Conservation (phyloP, 345 rosid species). For the Citrus trifoliata region DNA sequence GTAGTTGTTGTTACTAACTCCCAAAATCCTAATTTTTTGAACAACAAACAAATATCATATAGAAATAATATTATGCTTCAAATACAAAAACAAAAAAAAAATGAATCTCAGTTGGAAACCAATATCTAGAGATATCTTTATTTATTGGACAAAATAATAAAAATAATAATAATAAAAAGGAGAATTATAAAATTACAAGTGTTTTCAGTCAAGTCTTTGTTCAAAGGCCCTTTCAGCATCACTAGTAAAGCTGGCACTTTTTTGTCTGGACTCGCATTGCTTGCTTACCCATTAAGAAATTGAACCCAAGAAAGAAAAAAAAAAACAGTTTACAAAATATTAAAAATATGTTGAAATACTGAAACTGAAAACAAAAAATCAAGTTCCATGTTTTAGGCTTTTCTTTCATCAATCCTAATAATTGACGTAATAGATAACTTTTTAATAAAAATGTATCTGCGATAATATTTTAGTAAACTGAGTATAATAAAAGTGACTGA, state of each 20-base stretch:
- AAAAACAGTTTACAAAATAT: too few relatives aligned
- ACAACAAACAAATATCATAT: neutral
- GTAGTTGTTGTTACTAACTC: neutral
- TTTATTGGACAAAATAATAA: neutral
- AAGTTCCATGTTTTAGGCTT: too few relatives aligned
- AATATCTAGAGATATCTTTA: neutral
- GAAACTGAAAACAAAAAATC: neutral
- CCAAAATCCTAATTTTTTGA: neutral
- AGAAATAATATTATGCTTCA: neutral
- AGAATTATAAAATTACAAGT: neutral
- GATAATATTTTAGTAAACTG: too few relatives aligned
- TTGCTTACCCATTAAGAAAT: neutral
- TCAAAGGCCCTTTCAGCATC: neutral
- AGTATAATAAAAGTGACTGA: too few relatives aligned
- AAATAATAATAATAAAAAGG: neutral
- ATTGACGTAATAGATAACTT: too few relatives aligned
- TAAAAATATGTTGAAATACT: too few relatives aligned
- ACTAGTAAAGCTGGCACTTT: neutral
- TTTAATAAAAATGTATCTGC: too few relatives aligned
- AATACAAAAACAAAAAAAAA: too few relatives aligned
- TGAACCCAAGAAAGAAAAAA: too few relatives aligned
- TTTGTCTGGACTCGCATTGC: neutral
- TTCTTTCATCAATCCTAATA: too few relatives aligned
- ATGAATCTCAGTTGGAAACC: neutral
- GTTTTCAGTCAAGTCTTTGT: neutral